phyloP scores from a whole-genome alignment of 768 basidiomycete genomes.

The Panellus pusillus region DNA sequence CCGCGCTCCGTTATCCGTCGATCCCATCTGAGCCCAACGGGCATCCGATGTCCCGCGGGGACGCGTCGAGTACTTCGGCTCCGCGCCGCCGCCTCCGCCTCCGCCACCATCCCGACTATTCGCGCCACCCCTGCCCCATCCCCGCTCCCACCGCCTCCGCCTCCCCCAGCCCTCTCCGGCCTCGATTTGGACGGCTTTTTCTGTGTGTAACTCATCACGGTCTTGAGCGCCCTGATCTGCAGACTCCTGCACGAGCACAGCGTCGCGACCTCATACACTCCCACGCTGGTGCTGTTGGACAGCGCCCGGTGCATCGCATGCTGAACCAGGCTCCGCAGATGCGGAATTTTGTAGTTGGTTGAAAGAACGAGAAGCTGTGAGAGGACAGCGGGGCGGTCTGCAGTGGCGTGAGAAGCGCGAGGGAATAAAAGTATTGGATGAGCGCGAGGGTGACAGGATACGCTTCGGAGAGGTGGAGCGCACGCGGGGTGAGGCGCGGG shows the following conservation, averaged over 20 bases:
- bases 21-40: slow-evolving; percentile 40
- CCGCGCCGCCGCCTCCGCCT: slow-evolving; percentile 21
- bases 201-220: slow-evolving; percentile 85
- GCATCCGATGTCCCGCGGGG: slow-evolving; percentile 78
- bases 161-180: slow-evolving; percentile 43
- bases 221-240: slow-evolving; percentile 83
- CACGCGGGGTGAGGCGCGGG: slow-evolving; percentile 77
- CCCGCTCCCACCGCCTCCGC: slow-evolving; percentile 35
- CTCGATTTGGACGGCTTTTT: slow-evolving; percentile 64
- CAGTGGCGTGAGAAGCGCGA: slow-evolving; percentile 82
- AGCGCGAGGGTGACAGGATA: slow-evolving; percentile 87
- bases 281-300: slow-evolving; percentile 82
- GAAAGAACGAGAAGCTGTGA: slow-evolving; percentile 83
- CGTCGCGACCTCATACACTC: slow-evolving; percentile 94
- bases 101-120: slow-evolving; percentile 13
- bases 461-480: slow-evolving; percentile 82
- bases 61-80: slow-evolving; percentile 37
- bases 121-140: slow-evolving; percentile 32
- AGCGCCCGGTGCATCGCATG: slow-evolving; percentile 93
- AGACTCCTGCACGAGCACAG: slow-evolving; percentile 85
- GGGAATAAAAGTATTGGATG: slow-evolving; percentile 92
- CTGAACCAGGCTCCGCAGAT: slow-evolving; percentile 79
- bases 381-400: slow-evolving; percentile 91
- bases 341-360: slow-evolving; percentile 75
- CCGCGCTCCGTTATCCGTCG: slow-evolving; percentile 25